Base-by-base conservation (phyloP, 257 asterid genomes). In the Penstemon eatonii region DNA sequence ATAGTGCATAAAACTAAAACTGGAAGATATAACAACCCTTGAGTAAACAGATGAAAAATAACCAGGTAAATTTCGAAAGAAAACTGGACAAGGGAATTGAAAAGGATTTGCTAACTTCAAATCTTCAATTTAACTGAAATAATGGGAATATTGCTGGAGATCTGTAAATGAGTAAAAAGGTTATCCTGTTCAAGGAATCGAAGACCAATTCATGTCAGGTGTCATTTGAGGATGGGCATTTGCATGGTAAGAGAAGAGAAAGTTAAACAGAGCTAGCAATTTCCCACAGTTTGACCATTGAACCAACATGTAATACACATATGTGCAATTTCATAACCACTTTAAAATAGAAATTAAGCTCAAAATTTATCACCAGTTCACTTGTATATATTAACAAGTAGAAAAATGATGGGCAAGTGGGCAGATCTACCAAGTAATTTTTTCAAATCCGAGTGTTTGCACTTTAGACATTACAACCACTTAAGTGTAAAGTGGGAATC, bases 121-220 rank as follows among this genome's bases (percentile, higher is more conserved):
- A 61, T 61, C 19, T 60, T 43, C 43, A 73, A 47, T 46, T 66
- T 50, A 51, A 46, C 13, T 41, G 57, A 46, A 63, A 56, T 36
- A 38, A 67, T 1, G 25, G 6, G 47, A 39, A 41, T 62, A 52
- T 25, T 18, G 47, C 68, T 59, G 33, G 19, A 59, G 63, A 42
- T n/a, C 6, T 38, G 33, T 41, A 43, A 64, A 8, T 38, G 33
- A 19, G 15, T 57, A 46, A 47, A 15, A 19, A 12, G 45, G 4
- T 7, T 41, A 11, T 13, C 25, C 60, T 47, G 49, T 53, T 8
- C 65, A 39, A 66, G 60, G 60, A 54, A 58, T 63, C 36, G 33
- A 37, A 13, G 56, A n/a, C 46, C 5, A 41, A n/a, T n/a, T n/a
- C n/a, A n/a, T n/a, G n/a, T n/a, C n/a, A n/a, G n/a, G n/a, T n/a